Evolutionary conservation across 129 eudicot species (phyloP), one percentile per base, ranked within the genome.

Genomic region (Kitagawia praeruptora): DNA sequence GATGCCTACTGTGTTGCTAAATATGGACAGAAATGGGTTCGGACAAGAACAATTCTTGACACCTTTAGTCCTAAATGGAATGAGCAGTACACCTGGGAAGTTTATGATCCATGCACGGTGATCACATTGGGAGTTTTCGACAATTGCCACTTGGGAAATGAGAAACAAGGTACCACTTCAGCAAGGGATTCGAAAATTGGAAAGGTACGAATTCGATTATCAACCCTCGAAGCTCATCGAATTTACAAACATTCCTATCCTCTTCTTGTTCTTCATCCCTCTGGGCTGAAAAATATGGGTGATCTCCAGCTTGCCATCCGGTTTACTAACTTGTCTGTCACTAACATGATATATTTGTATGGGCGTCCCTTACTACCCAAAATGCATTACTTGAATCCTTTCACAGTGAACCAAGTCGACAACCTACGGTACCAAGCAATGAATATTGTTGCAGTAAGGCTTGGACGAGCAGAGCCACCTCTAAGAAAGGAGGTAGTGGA

Each of bases 61-160:
- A 84, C 85, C 42, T 84, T 84, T 45, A 31, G 74, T 5, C 92
- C 92, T n/a, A 84, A 86, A 53, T 89, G 92, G 92, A 89, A 89
- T 46, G 92, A 89, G 78, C 92, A 89, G 23, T 89, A 86, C 85
- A 86, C 89, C 2, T 89, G 92, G 92, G 90, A 89, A 34, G 92
- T 89, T 70, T 89, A 63, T 76, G 92, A 89, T 58, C 92, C 89
- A 6, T 86, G 88, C 84, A 89, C 90, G 0, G 92, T 89, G 6
- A 58, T 88, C 78, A 89, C 88, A 0, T 79, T 89, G 7, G 92
- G 89, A 1, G 92, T 89, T 10, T 89, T 89, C 28, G 92, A 89
- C 69, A 89, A 89, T 27, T 81, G 89, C 63, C 91, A 85, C 45
- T 44, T 85, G 25, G 85, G 80, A 18, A 67, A 82, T 3, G 85